Base-by-base conservation (phyloP, 192 early-diverging fungal species). In the Linderina pennispora region DNA sequence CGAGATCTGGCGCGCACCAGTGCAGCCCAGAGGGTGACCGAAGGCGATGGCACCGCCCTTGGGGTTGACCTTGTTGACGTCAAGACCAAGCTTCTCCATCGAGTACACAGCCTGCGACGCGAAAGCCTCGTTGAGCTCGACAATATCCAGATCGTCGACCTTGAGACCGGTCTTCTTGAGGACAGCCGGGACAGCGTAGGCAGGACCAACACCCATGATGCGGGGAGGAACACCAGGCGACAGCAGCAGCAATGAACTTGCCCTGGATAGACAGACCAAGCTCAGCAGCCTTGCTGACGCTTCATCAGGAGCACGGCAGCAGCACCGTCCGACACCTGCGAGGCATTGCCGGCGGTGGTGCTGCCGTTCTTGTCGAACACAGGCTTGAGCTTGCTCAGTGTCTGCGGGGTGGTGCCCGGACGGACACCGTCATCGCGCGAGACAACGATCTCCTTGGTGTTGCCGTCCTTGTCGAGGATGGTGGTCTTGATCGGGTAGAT, bases 41-140 rank as follows among this genome's bases (percentile, higher is more conserved):
- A 97, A 82, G 20, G 96, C 91, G 48, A 99, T 99, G 25, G 96
- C 96, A 53, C 96, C 96, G 48, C 96, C 96, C 81, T 91, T 88
- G 36, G 91, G 91, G 78, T 99, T 99, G 62, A 97, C 91, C 82
- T 91, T 96, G 46, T 88, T 81, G 62, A 85, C 59, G 53, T 81
- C 78, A 42, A 99, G 84, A 19, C 81, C 83, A 31, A 92, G 83
- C 64, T 90, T 87, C 68, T 95, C 83, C 31, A 89, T 79, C 45
- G 80, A 89, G 81, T 90, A 94, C 28, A 94, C 83, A 11, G 93
- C 88, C 75, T 98, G 93, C 41, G 92, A 97, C 23, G 95, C 95
- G 74, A 98, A 97, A 18, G 95, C 95, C 76, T 97, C 95, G 76
- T 98, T 98, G 53, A 98, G 83, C 68, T 98, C 92, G 47, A 75